These are phyloP conservation scores for Scytalidium sp. DNA, from an alignment of 2,329 filamentous ascomycete species.

Conservation along the genomic window DNA sequence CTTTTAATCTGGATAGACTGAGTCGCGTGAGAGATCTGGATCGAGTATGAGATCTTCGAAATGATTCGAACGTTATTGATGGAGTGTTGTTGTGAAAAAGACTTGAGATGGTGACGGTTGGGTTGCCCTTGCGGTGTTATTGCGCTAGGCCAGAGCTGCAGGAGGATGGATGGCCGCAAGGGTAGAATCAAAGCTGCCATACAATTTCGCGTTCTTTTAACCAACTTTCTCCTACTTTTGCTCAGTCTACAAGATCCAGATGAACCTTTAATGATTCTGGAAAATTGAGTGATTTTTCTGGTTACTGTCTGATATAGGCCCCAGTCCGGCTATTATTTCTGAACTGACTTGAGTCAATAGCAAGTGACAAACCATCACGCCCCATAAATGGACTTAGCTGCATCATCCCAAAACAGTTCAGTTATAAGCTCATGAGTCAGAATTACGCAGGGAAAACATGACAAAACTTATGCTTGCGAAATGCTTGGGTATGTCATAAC, in stretches of 20 bases:
- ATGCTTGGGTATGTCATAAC: too few relatives aligned
- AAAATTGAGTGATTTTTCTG: neutral
- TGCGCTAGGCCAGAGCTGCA: slow-evolving; percentile 9
- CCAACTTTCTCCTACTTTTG: neutral
- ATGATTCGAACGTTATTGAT: slow-evolving; percentile 15
- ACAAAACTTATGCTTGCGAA: too few relatives aligned
- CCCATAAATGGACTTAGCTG: too few relatives aligned
- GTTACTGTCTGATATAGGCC: neutral
- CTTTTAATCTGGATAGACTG: slow-evolving; percentile 5
- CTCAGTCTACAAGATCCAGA: neutral
- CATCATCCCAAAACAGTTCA: too few relatives aligned
- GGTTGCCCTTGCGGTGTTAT: slow-evolving; percentile 20
- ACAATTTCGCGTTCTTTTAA: neutral
- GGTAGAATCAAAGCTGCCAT: slow-evolving; percentile 6
- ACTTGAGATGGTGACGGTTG: slow-evolving; percentile 12
- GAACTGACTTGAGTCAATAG: too few relatives aligned
- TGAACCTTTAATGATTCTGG: neutral
- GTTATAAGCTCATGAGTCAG: too few relatives aligned
- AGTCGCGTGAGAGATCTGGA: slow-evolving; percentile 12
- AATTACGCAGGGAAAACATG: too few relatives aligned
- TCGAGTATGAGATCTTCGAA: slow-evolving; percentile 8
- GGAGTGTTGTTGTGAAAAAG: slow-evolving; percentile 9
- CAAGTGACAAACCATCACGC: too few relatives aligned
- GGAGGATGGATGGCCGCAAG: slow-evolving; percentile 12
- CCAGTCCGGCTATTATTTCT: slow-evolving; percentile 2